Evolutionary conservation across 148 eudicot species (phyloP).

Genomic region (Cornus kousa): DNA sequence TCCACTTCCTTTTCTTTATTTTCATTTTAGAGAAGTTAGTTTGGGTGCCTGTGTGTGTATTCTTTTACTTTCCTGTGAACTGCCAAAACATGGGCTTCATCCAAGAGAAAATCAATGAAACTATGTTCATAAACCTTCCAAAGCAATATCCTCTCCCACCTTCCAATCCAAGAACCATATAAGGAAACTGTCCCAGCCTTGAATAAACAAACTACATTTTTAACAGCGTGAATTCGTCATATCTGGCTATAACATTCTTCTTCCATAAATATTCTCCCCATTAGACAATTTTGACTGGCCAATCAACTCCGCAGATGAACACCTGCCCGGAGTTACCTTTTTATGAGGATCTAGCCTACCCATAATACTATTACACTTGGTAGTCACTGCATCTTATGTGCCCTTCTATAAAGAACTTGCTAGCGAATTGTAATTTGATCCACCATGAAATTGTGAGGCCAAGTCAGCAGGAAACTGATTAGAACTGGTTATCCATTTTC

Average conservation of each 20-base stretch:
- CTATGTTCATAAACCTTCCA: not conserved
- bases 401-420: constrained; percentile 19
- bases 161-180: constrained; percentile 15
- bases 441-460: constrained; percentile 11
- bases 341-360: constrained; percentile 11
- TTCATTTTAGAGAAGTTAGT: not conserved
- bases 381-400: constrained; percentile 20
- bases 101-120: not conserved
- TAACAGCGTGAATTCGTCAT: not conserved
- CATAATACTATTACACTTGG: not conserved
- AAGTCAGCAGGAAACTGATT: constrained; percentile 14
- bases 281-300: constrained; percentile 12
- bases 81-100: too few species aligned
- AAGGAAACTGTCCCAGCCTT: not conserved
- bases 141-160: not conserved
- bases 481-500: constrained; percentile 29
- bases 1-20: not conserved
- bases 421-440: constrained; percentile 13
- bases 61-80: not conserved
- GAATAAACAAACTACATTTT: not conserved
- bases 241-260: not conserved
- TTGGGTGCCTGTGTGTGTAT: not conserved
- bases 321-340: not conserved
- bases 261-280: constrained; percentile 3
- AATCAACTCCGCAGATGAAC: constrained; percentile 10